Percentiles rank a stretch among this genome's conserved stretches.
Conservation (phyloP, 2,329 filamentous ascomycete species). For the Pseudogymnoascus sp. region DNA sequence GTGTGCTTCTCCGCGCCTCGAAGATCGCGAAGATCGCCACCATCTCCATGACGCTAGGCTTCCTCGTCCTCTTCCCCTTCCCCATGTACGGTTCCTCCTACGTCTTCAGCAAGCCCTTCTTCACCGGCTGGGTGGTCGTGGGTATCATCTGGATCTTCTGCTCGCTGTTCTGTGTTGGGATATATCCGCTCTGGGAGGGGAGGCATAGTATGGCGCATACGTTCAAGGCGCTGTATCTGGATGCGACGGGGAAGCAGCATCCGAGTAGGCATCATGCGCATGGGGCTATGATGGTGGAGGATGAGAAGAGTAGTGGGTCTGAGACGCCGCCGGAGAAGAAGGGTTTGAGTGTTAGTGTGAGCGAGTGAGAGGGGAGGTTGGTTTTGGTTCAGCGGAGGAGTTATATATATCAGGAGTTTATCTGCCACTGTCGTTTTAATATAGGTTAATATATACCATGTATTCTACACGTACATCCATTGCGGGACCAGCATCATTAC, state of each 20-base stretch:
- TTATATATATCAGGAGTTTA: background rate
- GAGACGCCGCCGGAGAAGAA: conserved; percentile 7
- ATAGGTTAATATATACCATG: conserved; percentile 1
- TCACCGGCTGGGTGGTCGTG: conserved; percentile 71
- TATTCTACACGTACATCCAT: too few species aligned
- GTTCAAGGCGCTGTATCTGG: conserved; percentile 52
- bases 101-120: conserved; percentile 75
- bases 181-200: conserved; percentile 79
- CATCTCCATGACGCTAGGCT: conserved; percentile 56
- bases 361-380: background rate
- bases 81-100: conserved; percentile 81
- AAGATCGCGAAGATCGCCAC: conserved; percentile 45
- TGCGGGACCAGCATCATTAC: too few species aligned
- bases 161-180: conserved; percentile 62
- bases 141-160: conserved; percentile 76
- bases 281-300: conserved; percentile 22
- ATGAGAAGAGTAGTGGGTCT: conserved; percentile 10
- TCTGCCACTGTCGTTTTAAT: background rate
- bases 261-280: conserved; percentile 23
- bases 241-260: conserved; percentile 43
- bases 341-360: background rate
- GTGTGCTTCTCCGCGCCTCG: conserved; percentile 46
- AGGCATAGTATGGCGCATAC: conserved; percentile 58
- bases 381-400: background rate
- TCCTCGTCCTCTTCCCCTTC: conserved; percentile 85